Base-by-base conservation (phyloP, 2,329 filamentous ascomycete species). In the Arachnomyces sp. region DNA sequence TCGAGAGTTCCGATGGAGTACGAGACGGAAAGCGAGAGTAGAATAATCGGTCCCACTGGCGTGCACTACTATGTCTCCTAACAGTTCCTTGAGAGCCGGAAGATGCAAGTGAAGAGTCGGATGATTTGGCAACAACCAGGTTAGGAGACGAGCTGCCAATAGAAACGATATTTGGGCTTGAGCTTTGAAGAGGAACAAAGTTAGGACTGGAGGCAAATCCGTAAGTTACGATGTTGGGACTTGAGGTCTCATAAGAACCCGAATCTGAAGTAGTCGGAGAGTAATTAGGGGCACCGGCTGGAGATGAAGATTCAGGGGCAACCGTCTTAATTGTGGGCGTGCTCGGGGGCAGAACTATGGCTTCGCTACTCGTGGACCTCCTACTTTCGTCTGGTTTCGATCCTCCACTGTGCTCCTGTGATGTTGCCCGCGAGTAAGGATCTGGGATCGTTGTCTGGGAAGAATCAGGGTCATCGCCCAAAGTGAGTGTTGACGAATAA, bases 11-110 rank as follows among this genome's bases (percentile, higher is more conserved):
- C 3, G 57, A 56, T 25, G 57, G 59, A 31, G 54, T 55, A 28
- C 55, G 47, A 38, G 36, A 45, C 9, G 21, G 21, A 25, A 25
- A 25, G 21, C 21, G 21, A 25, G 21, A 25, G 21, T 25, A 25
- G 21, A 25, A 31, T 43, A 44, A 50, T 43, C 58, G 56, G 21
- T 59, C 54, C 56, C 58, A 64, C 37, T 52, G 54, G 34, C 52
- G 49, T n/a, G 54, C 53, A 39, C 56, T 54, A 40, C 51, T 50
- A 46, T 64, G 60, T 39, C 62, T 54, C 36, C 65, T 63, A 3
- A 63, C 64, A 5, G 64, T 67, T 36, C 63, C 63, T 38, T 62
- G 42, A 0, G 63, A 65, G 34, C 61, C 63, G 33, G 61, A 56
- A 9, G 63, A 66, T 4, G 62, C 64, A 12, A 65, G 46, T 7